These are phyloP conservation scores for Styphnolobium japonicum DNA, from an alignment of 306 rosid species.

Conservation along the genomic window DNA sequence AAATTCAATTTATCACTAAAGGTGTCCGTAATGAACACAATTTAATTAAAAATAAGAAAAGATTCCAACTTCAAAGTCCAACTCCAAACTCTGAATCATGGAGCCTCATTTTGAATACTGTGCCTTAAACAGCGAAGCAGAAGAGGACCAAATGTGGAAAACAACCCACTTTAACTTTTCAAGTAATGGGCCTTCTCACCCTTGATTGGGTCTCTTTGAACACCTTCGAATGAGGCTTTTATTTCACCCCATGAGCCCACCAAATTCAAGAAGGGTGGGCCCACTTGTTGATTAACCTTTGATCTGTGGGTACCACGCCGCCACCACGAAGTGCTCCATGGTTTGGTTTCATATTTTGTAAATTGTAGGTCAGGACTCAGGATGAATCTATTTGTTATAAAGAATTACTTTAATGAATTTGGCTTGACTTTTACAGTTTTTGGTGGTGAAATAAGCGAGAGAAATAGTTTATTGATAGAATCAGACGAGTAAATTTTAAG, in stretches of 20 bases:
- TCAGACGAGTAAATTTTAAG: too few relatives aligned
- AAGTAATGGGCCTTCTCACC: constrained; percentile 7
- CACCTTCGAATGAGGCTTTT: neutral
- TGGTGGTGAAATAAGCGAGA: too few relatives aligned
- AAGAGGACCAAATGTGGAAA: neutral
- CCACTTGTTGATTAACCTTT: neutral
- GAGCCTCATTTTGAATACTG: neutral
- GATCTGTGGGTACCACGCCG: neutral
- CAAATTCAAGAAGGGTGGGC: neutral
- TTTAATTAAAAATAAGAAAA: too few relatives aligned
- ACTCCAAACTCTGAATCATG: neutral
- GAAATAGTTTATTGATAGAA: too few relatives aligned
- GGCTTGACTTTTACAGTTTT: too few relatives aligned
- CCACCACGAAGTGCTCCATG: neutral
- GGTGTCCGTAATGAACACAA: too few relatives aligned
- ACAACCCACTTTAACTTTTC: neutral
- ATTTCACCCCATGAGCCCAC: neutral
- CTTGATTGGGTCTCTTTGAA: neutral
- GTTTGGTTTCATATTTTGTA: neutral
- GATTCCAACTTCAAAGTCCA: too few relatives aligned
- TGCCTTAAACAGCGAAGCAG: neutral
- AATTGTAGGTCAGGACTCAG: too few relatives aligned
- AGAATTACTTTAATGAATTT: too few relatives aligned
- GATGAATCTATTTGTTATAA: too few relatives aligned
- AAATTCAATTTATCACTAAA: too few relatives aligned